These are phyloP conservation scores for Suhomyces prunicola DNA, from an alignment of 805 yeast species.

Conservation along the genomic window DNA sequence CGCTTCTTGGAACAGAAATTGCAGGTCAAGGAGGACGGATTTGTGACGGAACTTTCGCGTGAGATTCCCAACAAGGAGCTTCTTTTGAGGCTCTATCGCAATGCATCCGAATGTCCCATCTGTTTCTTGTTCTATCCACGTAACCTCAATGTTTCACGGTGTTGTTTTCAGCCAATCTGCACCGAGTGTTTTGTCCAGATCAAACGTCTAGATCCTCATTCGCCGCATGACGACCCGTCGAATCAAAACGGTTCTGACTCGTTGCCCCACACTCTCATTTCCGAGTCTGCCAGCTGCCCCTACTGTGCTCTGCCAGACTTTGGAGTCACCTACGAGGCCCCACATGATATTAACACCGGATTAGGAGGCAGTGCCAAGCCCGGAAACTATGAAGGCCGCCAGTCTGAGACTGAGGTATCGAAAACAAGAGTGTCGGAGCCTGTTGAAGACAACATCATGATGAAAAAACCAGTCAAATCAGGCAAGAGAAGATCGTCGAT, in stretches of 20 bases:
- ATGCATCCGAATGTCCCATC: conserved; percentile 86
- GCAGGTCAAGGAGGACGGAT: background rate
- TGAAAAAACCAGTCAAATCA: background rate
- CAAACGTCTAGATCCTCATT: conserved; percentile 87
- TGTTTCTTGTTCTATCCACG: conserved; percentile 86
- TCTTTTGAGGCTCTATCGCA: conserved; percentile 58
- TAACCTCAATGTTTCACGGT: conserved; percentile 72
- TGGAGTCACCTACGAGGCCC: conserved; percentile 79
- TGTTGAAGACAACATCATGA: conserved; percentile 15
- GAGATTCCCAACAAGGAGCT: conserved; percentile 43
- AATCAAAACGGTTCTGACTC: conserved; percentile 5
- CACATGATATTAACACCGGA: conserved; percentile 51
- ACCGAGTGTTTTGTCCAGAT: conserved; percentile 97
- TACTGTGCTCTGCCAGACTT: conserved; percentile 86
- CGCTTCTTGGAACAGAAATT: conserved; percentile 27
- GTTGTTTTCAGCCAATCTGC: conserved; percentile 92
- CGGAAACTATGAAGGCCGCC: conserved; percentile 24
- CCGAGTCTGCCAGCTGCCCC: conserved; percentile 90
- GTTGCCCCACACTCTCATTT: conserved; percentile 61
- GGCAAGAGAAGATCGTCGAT: conserved; percentile 41
- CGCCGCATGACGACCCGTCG: conserved; percentile 68
- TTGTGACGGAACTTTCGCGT: conserved; percentile 11
- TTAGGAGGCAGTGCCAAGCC: conserved; percentile 55
- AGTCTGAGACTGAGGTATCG: conserved; percentile 5
- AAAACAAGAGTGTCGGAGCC: conserved; percentile 1